Base-by-base conservation (phyloP, 192 early-diverging fungal genomes). In the Backusella australiensis region DNA sequence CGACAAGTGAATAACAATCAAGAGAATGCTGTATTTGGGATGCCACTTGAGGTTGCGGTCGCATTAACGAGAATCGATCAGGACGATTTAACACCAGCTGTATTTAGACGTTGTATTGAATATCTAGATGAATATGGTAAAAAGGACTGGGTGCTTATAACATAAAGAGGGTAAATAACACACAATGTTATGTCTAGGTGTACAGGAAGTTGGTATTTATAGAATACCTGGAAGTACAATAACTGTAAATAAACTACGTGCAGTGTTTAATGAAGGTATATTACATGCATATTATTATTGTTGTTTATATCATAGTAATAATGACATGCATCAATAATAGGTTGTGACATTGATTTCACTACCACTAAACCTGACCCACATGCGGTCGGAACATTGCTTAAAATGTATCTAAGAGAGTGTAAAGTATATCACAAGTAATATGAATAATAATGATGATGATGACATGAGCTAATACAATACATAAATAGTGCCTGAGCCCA, bases 401-500 rank as follows among this genome's bases (percentile, higher is more conserved):
- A 89, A 68, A 81, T 87, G 72, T 91, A 89, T 72, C 69, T 91
- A 21, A 77, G 90, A 74, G 88, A 91, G 78, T 80, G 89, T 90
- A 86, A 78, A 85, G 78, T 34, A 14, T 9, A 68, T 32, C 32
- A 42, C 29, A 32, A 23, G 32, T 34, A 29, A 2, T 17, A 34
- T 26, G n/a, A 73, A 19, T 41, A 6, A 46, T 12, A 36, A 32
- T 29, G 41, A 14, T 38, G 41, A 14, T 38, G 3, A 39, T 39
- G 38, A 11, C 38, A 39, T 39, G 38, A 2, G 38, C 38, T 39
- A 39, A 39, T 39, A 39, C 11, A 11, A 39, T 11, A 39, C 38
- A 39, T 39, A 39, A 14, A 5, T 67, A 88, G 87, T 90, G 42
- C 87, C 87, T 2, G 80, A 85, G 29, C 82, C 85, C 23, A 82